Percentiles rank a stretch among this genome's conserved stretches.
These are phyloP conservation scores for Colletotrichum agaves DNA, from an alignment of 2,329 filamentous ascomycete genomes.

Conservation along the genomic window DNA sequence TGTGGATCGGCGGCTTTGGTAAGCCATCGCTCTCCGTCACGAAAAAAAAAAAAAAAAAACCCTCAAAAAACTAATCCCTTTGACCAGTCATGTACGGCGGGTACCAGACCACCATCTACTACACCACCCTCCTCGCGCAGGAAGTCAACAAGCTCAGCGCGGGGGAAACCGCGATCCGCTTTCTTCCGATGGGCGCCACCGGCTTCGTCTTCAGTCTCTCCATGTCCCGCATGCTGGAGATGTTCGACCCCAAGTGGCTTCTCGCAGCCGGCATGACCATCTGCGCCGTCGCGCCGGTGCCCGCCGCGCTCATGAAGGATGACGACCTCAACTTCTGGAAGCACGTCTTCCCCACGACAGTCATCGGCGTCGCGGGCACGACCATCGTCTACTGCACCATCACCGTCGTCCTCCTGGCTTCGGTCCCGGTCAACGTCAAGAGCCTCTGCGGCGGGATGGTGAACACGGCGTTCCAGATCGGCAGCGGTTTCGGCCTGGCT, in stretches of 20 bases:
- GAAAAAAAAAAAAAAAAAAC: background rate
- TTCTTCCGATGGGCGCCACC: constrained; percentile 29
- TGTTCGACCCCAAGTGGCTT: constrained; percentile 28
- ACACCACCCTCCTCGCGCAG: constrained; percentile 32
- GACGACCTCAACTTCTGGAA: constrained; percentile 32
- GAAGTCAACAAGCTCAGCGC: constrained; percentile 32
- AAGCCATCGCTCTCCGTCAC: background rate
- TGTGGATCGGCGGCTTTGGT: constrained; percentile 55
- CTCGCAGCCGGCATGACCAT: constrained; percentile 21
- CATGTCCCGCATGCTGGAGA: constrained; percentile 34
- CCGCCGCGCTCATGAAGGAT: constrained; percentile 21
- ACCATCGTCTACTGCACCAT: constrained; percentile 35
- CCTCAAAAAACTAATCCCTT: no score
- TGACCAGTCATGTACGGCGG: constrained; percentile 31
- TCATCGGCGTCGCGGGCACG: constrained; percentile 24
- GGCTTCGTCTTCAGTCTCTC: constrained; percentile 31
- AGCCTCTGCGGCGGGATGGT: constrained; percentile 34
- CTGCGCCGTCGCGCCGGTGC: constrained; percentile 26
- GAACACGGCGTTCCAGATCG: constrained; percentile 34
- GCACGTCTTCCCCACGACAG: constrained; percentile 32
- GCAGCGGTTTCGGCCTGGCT: constrained; percentile 25
- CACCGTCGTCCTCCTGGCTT: constrained; percentile 32
- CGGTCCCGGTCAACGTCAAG: constrained; percentile 32
- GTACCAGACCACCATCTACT: constrained; percentile 31
- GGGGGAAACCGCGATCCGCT: constrained; percentile 24